These are phyloP conservation scores for Microglena sp. DNA, from an alignment of 139 green algal genomes.

Conservation along the genomic window DNA sequence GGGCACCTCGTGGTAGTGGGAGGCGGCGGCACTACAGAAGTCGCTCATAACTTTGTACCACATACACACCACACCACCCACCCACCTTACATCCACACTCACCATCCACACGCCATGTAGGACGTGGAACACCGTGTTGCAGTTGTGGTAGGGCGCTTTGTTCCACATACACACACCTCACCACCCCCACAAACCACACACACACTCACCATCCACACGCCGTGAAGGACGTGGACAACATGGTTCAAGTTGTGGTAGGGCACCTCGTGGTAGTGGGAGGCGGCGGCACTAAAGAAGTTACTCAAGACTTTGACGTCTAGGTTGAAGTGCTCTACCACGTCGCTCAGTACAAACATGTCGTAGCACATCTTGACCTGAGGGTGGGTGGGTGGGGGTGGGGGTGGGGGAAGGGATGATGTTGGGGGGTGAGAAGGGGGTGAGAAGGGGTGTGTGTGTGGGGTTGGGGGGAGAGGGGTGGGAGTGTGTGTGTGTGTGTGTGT, in stretches of 20 bases:
- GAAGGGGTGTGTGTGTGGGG: no score
- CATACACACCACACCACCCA: no score
- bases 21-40: constrained; percentile 47
- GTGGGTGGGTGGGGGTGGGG: not conserved
- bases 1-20: constrained; percentile 49
- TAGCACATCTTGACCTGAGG: constrained; percentile 36
- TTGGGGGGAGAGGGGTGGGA: no score
- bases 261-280: constrained; percentile 46
- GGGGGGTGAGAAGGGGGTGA: no score
- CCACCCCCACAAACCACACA: no score
- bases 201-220: constrained; percentile 47
- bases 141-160: constrained; percentile 74
- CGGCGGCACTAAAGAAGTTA: constrained; percentile 47
- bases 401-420: no score
- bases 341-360: constrained; percentile 45
- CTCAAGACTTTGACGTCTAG: constrained; percentile 29
- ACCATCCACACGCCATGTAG: constrained; percentile 57
- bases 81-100: no score
- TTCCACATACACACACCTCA: no score
- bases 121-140: constrained; percentile 55
- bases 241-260: constrained; percentile 71
- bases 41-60: constrained; percentile 24
- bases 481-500: no score
- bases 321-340: constrained; percentile 27
- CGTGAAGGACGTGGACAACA: constrained; percentile 56